A percentile compares a stretch with the other conserved stretches of the same genome.
These are phyloP conservation scores for Leccinum ponderosum DNA, from an alignment of 1,284 basidiomycete genomes.

Conservation along the genomic window DNA sequence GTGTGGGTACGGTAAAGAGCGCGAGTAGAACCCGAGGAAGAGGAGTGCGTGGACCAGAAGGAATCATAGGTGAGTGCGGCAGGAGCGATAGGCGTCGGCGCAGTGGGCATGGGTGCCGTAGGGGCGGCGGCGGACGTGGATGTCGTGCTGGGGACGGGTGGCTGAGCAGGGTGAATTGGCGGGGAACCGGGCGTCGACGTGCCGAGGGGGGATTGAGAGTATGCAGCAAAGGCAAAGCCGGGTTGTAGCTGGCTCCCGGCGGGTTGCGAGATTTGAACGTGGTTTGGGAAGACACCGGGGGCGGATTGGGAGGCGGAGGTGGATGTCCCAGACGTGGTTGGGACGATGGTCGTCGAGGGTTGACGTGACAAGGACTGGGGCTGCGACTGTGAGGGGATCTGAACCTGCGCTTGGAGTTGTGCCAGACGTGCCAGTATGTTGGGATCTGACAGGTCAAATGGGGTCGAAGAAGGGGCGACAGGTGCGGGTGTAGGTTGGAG, in stretches of 20 bases:
- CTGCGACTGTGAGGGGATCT: slow-evolving; percentile 12
- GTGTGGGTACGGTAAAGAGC: slow-evolving; percentile 35
- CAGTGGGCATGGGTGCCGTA: slow-evolving; percentile 1
- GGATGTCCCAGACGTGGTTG: slow-evolving; percentile 1
- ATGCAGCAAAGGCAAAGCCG: slow-evolving; percentile 1
- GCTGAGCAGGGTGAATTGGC: slow-evolving; percentile 5
- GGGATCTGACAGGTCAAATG: slow-evolving; percentile 27
- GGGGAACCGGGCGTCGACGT: background rate
- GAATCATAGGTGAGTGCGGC: slow-evolving; percentile 58
- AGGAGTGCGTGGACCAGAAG: slow-evolving; percentile 60
- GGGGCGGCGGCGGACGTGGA: background rate
- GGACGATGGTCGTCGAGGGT: slow-evolving; percentile 1
- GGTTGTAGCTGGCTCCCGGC: slow-evolving; percentile 17
- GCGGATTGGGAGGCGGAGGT: background rate
- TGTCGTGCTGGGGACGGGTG: background rate
- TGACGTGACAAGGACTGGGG: slow-evolving; percentile 8
- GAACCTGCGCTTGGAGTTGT: slow-evolving; percentile 26
- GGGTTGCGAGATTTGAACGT: slow-evolving; percentile 7
- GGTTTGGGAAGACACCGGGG: background rate
- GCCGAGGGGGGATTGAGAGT: slow-evolving; percentile 10
- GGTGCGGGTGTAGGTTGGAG: background rate
- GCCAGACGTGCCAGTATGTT: slow-evolving; percentile 22
- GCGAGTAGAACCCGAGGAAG: slow-evolving; percentile 28
- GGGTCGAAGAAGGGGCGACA: background rate
- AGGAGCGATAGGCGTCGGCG: slow-evolving; percentile 16